Percentiles rank a stretch among this genome's conserved stretches.
Evolutionary conservation across 2,329 filamentous ascomycete genomes (phyloP).

Genomic region (Tolypocladium capitatum): DNA sequence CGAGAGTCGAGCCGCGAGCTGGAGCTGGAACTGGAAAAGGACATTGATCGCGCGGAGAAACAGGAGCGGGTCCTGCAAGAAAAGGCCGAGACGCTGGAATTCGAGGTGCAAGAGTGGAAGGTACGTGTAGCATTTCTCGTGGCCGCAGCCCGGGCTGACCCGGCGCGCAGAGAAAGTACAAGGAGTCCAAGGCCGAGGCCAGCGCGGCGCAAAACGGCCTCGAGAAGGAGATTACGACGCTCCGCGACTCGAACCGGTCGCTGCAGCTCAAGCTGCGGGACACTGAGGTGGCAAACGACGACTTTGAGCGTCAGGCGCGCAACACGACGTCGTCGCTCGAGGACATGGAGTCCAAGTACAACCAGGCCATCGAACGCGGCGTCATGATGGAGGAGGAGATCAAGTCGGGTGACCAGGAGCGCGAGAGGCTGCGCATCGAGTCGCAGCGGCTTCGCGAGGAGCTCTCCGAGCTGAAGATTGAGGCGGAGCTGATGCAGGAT

Average conservation of each 20-base stretch:
- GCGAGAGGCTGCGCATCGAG: slow-evolving; percentile 79
- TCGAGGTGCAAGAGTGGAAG: slow-evolving; percentile 98
- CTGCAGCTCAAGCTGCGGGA: slow-evolving; percentile 77
- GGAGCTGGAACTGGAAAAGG: slow-evolving; percentile 88
- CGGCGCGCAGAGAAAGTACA: slow-evolving; percentile 68
- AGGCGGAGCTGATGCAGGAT: slow-evolving; percentile 86
- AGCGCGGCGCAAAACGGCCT: slow-evolving; percentile 71
- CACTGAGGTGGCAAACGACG: slow-evolving; percentile 95
- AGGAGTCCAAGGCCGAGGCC: slow-evolving; percentile 81
- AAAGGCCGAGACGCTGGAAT: slow-evolving; percentile 71
- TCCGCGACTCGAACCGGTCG: slow-evolving; percentile 73
- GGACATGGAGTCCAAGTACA: slow-evolving; percentile 95
- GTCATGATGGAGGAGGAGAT: slow-evolving; percentile 96
- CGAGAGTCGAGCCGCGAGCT: slow-evolving; percentile 87
- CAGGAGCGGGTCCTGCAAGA: slow-evolving; percentile 74
- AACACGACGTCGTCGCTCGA: slow-evolving; percentile 93
- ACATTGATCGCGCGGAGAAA: slow-evolving; percentile 91
- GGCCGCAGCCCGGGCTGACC: slow-evolving; percentile 2
- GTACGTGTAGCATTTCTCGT: slow-evolving; percentile 32
- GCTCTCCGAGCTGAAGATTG: slow-evolving; percentile 83
- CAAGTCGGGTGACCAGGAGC: slow-evolving; percentile 79
- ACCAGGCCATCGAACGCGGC: slow-evolving; percentile 77
- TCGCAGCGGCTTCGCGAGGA: slow-evolving; percentile 83
- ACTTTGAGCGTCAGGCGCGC: slow-evolving; percentile 90
- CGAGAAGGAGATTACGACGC: slow-evolving; percentile 88